Evolutionary conservation across 2,329 filamentous ascomycete genomes (phyloP).

Genomic region (Aspergillus sp.): DNA sequence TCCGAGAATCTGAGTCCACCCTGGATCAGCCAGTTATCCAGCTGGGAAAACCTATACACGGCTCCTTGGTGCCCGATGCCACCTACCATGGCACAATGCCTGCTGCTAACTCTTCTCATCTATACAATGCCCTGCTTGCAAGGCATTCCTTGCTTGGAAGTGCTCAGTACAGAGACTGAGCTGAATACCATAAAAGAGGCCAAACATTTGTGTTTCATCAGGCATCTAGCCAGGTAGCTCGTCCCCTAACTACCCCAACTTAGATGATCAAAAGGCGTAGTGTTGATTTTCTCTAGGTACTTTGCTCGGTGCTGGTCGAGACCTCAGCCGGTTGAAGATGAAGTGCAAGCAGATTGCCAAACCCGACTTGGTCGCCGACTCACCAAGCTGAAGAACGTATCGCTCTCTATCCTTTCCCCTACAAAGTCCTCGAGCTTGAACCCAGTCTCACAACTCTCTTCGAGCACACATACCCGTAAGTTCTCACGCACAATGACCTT

Average conservation of each 20-base stretch:
- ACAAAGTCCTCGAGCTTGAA: slow-evolving; percentile 2
- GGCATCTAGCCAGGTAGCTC: slow-evolving; percentile 3
- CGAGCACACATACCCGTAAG: slow-evolving; percentile 4
- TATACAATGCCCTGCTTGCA: slow-evolving; percentile 4
- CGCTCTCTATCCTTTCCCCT: not conserved
- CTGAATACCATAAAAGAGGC: not conserved
- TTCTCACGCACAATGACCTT: slow-evolving; percentile 11
- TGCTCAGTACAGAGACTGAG: not conserved
- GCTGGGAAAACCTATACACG: slow-evolving; percentile 1
- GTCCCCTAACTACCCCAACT: not conserved
- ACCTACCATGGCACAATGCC: slow-evolving; percentile 1
- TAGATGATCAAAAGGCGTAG: not conserved
- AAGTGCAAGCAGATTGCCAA: not conserved
- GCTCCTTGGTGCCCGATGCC: not conserved
- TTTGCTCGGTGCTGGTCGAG: no score
- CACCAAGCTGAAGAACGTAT: not conserved
- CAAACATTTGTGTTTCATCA: not conserved
- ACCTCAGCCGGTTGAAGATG: not conserved
- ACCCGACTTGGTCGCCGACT: not conserved
- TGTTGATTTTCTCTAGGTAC: not conserved
- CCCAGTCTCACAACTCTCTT: slow-evolving; percentile 7
- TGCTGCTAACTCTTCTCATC: slow-evolving; percentile 1
- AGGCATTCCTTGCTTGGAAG: slow-evolving; percentile 2
- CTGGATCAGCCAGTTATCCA: not conserved
- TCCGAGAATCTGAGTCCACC: not conserved